These are phyloP conservation scores for Talinum fruticosum DNA, from an alignment of 148 eudicot species.

Conservation along the genomic window DNA sequence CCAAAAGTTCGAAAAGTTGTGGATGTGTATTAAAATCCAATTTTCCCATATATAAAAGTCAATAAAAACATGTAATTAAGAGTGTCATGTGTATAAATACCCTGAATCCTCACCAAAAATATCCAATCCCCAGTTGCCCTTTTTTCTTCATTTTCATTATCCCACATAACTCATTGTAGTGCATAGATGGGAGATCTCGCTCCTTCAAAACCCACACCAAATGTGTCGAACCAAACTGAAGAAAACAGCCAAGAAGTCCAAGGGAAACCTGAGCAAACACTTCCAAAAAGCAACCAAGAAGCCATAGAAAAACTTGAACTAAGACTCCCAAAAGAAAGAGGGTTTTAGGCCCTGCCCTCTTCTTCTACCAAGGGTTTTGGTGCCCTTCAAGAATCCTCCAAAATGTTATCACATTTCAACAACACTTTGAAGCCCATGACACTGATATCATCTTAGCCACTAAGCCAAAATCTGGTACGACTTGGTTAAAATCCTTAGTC, in stretches of 20 bases:
- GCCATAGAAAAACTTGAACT: neutral
- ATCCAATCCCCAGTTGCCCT: neutral
- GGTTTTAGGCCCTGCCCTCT: neutral
- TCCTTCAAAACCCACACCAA: neutral
- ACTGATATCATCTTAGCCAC: conserved; percentile 16
- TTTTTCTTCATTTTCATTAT: neutral
- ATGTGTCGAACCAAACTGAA: neutral
- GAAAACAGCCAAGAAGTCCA: neutral
- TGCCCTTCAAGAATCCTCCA: neutral
- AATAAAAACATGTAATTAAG: no score
- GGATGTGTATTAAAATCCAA: no score
- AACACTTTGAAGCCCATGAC: conserved; percentile 12
- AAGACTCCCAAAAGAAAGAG: neutral
- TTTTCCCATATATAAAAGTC: no score
- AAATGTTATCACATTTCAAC: neutral
- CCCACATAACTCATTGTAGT: neutral
- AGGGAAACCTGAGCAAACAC: neutral
- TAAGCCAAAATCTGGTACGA: conserved; percentile 20
- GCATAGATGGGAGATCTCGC: neutral
- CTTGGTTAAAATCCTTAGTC: conserved; percentile 22
- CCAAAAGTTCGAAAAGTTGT: no score
- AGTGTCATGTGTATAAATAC: neutral
- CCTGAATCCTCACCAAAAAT: neutral
- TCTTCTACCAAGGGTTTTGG: conserved; percentile 9
- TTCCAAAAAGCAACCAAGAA: neutral